Base-by-base conservation (phyloP, 2,329 filamentous ascomycete species). In the Macroventuria anomochaeta region DNA sequence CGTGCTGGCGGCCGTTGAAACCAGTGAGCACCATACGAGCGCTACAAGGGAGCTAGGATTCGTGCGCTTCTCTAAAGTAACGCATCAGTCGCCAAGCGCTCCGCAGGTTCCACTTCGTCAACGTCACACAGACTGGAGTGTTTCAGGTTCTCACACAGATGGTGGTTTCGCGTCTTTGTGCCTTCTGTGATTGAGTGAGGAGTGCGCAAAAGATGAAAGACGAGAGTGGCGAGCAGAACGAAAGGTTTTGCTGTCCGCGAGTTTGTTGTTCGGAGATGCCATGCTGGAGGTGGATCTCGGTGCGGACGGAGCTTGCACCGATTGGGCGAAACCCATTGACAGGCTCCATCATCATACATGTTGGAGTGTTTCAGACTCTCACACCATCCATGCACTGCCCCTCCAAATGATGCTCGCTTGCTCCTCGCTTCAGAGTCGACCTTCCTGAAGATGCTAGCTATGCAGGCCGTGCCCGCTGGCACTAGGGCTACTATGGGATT, bases 331-430 rank as follows among this genome's bases (percentile, higher is more conserved):
- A 33, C 33, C 44, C 43, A 26, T 33, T 54, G 44, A 41, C 21
- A 54, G 51, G 51, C 32, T 17, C 34, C 51, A 39, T 43, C 43
- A 32, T 21, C 32, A 32, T 33, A 36, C 46, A 38, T 40, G 44
- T 26, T 54, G 43, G 50, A 53, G 44, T 54, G 51, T 54, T 54
- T 54, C 51, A 48, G 51, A 54, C 21, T 48, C 38, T 37, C 17
- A 53, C 50, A 53, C 49, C 36, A 31, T 18, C 42, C 41, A 41
- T 53, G 42, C 49, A 21, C 51, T 54, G 39, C 34, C 50, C 51
- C 51, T 54, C 51, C 25, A 31, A 36, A 49, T 40, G 39, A 40
- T 23, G 39, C 51, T 46, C 43, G 38, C 50, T 53, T 54, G 32
- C 43, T 44, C 44, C 33, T 54, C 51, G 51, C 55, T 57, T 54